Percentiles rank a stretch among this genome's conserved stretches.
phyloP scores from a whole-genome alignment of 305 asterid species.

The Fraxinus velutina region DNA sequence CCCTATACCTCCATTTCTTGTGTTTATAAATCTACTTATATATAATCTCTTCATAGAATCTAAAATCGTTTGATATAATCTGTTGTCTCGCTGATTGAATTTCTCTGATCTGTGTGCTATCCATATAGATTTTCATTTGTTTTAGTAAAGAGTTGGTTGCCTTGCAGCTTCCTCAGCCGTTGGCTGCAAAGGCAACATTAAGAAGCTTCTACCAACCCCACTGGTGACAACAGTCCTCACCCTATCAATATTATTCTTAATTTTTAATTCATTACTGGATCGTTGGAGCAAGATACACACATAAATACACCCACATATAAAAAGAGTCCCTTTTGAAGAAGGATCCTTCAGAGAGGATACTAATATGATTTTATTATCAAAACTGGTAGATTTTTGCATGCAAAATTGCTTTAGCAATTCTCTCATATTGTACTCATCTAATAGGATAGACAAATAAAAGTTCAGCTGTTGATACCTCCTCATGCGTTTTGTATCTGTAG shows the following conservation, averaged over 20 bases:
- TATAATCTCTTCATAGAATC: neutral
- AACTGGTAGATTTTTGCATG: neutral
- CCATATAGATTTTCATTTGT: neutral
- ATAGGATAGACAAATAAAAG: constrained; percentile 2
- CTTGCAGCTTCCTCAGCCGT: neutral
- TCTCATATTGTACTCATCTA: neutral
- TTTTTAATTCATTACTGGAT: neutral
- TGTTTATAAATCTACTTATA: neutral
- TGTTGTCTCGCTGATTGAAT: neutral
- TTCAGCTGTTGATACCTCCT: constrained; percentile 55
- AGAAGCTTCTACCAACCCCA: neutral
- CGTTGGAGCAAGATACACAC: neutral
- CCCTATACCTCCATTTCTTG: neutral
- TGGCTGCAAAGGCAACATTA: neutral
- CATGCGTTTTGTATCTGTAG: constrained; percentile 75
- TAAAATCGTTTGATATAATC: neutral
- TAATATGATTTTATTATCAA: neutral
- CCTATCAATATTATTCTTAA: neutral
- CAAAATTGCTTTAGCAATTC: neutral
- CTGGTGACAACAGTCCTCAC: neutral
- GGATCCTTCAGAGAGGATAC: neutral
- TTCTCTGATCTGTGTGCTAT: neutral
- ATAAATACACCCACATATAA: neutral
- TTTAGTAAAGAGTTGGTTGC: neutral
- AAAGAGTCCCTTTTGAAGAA: neutral